Base-by-base conservation (phyloP, 305 asterid genomes). In the Petunia hybrid region DNA sequence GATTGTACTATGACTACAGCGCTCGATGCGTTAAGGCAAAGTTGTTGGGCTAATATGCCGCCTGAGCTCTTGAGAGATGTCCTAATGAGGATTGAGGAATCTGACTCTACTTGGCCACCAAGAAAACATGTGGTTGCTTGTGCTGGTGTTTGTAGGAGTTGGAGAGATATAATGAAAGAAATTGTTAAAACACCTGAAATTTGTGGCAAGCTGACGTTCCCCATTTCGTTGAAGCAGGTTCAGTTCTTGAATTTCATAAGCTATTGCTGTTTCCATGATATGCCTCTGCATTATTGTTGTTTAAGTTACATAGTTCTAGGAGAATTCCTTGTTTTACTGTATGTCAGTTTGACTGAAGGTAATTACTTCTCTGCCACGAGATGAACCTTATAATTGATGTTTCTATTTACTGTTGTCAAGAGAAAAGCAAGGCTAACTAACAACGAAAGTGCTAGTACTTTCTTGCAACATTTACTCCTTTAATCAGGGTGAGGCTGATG, bases 11-110 rank as follows among this genome's bases (percentile, higher is more conserved):
- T 85, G 82, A 84, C 66, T 53, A 82, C 76, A 55, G 88, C 87
- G 61, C 71, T 88, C 1, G 97, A 95, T 91, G 97, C 92, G 82
- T 84, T 95, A 83, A 86, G 87, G 91, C 97, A 91, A 88, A 92
- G 99, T 82, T 91, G 98, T 80, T 95, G 99, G 98, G 94, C 93
- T 6, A 92, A 90, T 82, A 86, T 95, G 95, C 98, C 99, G 0
- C 89, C 95, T 0, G 99, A 95, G 95, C 93, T 95, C 7, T 85
- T 95, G 89, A 91, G 97, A 85, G 99, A 93, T 36, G 98, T 95
- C 9, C 84, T 93, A 5, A 83, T 86, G 88, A 78, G 98, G 87
- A 88, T 95, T 60, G 98, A 95, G 90, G 93, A 83, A 67, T 91
- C 97, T 0, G 98, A 95, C 77, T 63, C 83, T 76, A 80, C 85